Base-by-base conservation (phyloP, 768 basidiomycete genomes). In the Macrolepiota albuminosa region DNA sequence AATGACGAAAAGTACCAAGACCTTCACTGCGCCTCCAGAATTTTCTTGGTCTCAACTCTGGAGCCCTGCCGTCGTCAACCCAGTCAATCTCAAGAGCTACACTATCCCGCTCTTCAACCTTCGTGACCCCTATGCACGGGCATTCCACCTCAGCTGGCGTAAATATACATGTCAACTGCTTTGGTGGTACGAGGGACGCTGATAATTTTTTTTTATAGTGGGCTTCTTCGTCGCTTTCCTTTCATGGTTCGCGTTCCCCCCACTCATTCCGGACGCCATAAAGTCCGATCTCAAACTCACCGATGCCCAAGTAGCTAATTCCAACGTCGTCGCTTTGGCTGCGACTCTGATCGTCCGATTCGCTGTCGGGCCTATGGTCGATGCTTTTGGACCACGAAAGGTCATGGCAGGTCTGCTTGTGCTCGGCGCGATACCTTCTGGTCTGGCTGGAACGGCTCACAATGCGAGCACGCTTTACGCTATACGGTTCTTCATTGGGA, bases 241-340 rank as follows among this genome's bases (percentile, higher is more conserved):
- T 2, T 70, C 75, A 39, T 74, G 84, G 85, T 85, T 85, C 58
- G 83, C 84, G 1, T 85, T 86, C 64, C 75, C 84, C n/a, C 84
- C 84, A 0, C 77, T 86, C 16, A 77, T 84, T 39, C 81, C 83
- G 0, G 80, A 82, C 9, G 81, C 76, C 34, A 84, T 86, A 70
- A 78, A 77, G 62, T 64, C 67, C 29, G 84, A 86, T 69, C 56
- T 86, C 59, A 69, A 77, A 1, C 71, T 86, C 26, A 79, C 80
- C 4, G 62, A 73, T 9, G 72, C 67, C 6, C 73, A 85, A 69
- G 74, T 85, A 29, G 78, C 74, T 26, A 81, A 82, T 61, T 84
- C 82, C 1, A 84, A 82, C 58, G 73, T 84, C 36, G 61, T 78
- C 57, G 80, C 78, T 0, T 69, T 81, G 4, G 75, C 70, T 40